These are phyloP conservation scores for Globisporangium nodosum DNA, from an alignment of 352 stramenopile genomes.

Conservation along the genomic window DNA sequence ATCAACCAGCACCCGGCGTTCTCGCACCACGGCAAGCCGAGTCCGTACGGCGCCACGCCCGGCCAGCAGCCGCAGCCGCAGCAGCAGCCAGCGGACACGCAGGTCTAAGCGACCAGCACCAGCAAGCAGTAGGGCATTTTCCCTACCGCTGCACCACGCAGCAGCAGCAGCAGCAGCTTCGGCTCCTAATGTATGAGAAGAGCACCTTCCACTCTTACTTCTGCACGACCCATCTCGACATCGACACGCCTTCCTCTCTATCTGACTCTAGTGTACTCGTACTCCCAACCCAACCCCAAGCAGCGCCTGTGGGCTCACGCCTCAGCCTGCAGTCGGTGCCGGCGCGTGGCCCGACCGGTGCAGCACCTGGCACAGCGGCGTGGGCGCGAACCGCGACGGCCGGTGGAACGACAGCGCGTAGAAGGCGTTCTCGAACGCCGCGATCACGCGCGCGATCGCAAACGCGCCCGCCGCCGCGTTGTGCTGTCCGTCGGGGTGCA, in stretches of 20 bases:
- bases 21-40: constrained; percentile 26
- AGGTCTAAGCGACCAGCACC: constrained; percentile 1
- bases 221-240: neutral
- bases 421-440: constrained; percentile 78
- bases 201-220: neutral
- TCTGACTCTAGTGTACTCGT: constrained; percentile 1
- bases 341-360: constrained; percentile 63
- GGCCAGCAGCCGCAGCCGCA: neutral
- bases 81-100: constrained; percentile 3
- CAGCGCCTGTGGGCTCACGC: no score
- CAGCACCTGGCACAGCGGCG: constrained; percentile 70
- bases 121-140: no score
- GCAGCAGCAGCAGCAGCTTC: neutral
- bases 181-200: neutral
- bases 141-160: neutral
- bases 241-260: neutral
- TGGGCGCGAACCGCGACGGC: constrained; percentile 67
- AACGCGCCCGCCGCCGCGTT: constrained; percentile 76
- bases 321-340: constrained; percentile 5
- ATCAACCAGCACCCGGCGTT: constrained; percentile 76
- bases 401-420: constrained; percentile 76
- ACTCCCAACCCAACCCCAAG: neutral
- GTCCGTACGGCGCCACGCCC: constrained; percentile 1
- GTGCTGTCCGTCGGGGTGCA: constrained; percentile 71
- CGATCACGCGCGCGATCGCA: constrained; percentile 68